phyloP scores from a whole-genome alignment of 2,329 filamentous ascomycete genomes.

The Didymellaceae sp. region DNA sequence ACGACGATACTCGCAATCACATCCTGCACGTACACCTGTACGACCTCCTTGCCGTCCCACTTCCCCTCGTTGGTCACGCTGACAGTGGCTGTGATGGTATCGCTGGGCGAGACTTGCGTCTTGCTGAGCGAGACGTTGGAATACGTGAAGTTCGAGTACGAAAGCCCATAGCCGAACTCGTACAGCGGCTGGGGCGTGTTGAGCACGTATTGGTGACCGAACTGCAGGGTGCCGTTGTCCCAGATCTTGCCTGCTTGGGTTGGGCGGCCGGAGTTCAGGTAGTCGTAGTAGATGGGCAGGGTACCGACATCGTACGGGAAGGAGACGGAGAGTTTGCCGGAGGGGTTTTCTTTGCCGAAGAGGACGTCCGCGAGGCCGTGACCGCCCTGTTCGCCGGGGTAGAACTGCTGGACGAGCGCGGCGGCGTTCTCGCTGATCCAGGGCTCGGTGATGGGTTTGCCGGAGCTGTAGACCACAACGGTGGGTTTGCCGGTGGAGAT shows the following conservation, averaged over 20 bases:
- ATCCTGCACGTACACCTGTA: conserved; percentile 72
- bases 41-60: conserved; percentile 68
- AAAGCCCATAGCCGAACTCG: conserved; percentile 70
- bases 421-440: conserved; percentile 72
- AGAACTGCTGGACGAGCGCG: conserved; percentile 76
- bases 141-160: conserved; percentile 70
- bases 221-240: conserved; percentile 66
- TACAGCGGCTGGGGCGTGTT: conserved; percentile 66
- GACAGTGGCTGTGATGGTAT: conserved; percentile 65
- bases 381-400: conserved; percentile 73
- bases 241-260: conserved; percentile 60
- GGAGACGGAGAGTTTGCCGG: conserved; percentile 69
- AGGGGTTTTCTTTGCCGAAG: conserved; percentile 67
- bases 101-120: conserved; percentile 55
- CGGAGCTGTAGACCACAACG: conserved; percentile 70
- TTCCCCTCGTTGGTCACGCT: conserved; percentile 66
- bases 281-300: conserved; percentile 74
- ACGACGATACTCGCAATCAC: conserved; percentile 67
- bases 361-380: conserved; percentile 70
- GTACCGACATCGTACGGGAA: conserved; percentile 72
- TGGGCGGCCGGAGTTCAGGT: conserved; percentile 69
- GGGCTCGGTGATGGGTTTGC: conserved; percentile 74
- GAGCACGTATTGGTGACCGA: conserved; percentile 71
- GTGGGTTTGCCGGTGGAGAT: conserved; percentile 72
- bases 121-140: conserved; percentile 60